A percentile compares a stretch with the other conserved stretches of the same genome.
phyloP scores from a whole-genome alignment of 2,329 filamentous ascomycete genomes.

The Claviceps digitariae region DNA sequence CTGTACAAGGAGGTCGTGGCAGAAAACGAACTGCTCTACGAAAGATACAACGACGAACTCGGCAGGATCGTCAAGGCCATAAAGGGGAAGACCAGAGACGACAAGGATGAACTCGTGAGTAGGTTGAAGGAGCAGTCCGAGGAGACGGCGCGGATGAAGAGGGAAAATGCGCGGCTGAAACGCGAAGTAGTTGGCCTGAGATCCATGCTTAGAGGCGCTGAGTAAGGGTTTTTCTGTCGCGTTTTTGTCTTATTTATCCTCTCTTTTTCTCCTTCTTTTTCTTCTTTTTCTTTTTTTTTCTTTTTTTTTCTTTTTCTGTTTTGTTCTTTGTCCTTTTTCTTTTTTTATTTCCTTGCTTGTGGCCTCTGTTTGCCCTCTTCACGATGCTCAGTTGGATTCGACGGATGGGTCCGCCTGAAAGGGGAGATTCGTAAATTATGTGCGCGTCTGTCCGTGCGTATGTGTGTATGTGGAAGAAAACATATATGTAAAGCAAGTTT shows the following conservation, averaged over 20 bases:
- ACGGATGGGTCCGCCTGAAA: neutral
- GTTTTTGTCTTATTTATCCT: neutral
- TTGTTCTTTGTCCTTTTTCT: no score
- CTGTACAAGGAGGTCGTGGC: conserved; percentile 76
- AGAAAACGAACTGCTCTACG: conserved; percentile 87
- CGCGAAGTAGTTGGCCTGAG: conserved; percentile 65
- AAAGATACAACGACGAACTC: conserved; percentile 83
- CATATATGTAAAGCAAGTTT: conserved; percentile 2
- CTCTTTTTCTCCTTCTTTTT: neutral
- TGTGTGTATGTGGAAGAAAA: neutral
- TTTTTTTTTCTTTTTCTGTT: neutral
- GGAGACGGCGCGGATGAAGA: conserved; percentile 63
- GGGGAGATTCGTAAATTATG: neutral
- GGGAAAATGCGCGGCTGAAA: conserved; percentile 74
- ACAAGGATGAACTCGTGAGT: conserved; percentile 62
- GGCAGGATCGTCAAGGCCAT: conserved; percentile 69
- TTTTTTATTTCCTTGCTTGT: no score
- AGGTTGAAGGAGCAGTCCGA: conserved; percentile 62
- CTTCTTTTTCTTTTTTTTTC: neutral
- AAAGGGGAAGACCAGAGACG: conserved; percentile 57
- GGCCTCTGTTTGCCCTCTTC: no score
- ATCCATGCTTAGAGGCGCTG: conserved; percentile 35
- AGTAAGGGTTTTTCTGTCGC: conserved; percentile 14
- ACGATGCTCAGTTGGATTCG: no score
- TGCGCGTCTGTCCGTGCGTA: neutral